These are phyloP conservation scores for Yamadazyma takamatsuzukensis DNA, from an alignment of 805 yeast genomes.

Conservation along the genomic window DNA sequence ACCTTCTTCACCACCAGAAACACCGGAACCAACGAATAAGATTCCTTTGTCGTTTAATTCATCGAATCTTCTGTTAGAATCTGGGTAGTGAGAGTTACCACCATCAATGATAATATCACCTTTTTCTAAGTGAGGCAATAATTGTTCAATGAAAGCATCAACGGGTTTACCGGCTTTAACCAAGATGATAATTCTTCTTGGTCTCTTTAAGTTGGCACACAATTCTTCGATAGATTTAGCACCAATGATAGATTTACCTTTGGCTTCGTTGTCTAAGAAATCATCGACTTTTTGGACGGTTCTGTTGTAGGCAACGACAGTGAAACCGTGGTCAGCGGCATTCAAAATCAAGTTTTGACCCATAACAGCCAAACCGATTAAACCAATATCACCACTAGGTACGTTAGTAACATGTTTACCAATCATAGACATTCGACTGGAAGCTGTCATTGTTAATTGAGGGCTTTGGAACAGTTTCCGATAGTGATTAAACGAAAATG, in stretches of 20 bases:
- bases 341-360: slow-evolving; percentile 97
- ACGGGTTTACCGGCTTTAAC: slow-evolving; percentile 98
- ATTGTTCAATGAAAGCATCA: slow-evolving; percentile 83
- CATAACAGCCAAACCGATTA: slow-evolving; percentile 99
- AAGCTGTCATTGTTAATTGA: too few species aligned
- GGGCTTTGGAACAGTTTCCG: neutral
- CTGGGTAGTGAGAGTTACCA: slow-evolving; percentile 99
- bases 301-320: slow-evolving; percentile 98
- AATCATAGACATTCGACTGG: slow-evolving; percentile 5
- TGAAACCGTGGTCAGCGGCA: slow-evolving; percentile 98
- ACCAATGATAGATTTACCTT: slow-evolving; percentile 94
- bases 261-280: slow-evolving; percentile 91
- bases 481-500: neutral
- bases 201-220: slow-evolving; percentile 85
- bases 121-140: slow-evolving; percentile 86
- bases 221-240: slow-evolving; percentile 91
- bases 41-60: slow-evolving; percentile 86
- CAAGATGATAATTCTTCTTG: slow-evolving; percentile 89
- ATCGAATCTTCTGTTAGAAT: slow-evolving; percentile 92
- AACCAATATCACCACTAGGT: slow-evolving; percentile 89
- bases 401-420: slow-evolving; percentile 19
- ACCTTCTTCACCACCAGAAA: slow-evolving; percentile 99
- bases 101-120: slow-evolving; percentile 99
- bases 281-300: slow-evolving; percentile 94
- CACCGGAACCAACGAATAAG: slow-evolving; percentile 97